Percentiles rank a stretch among this genome's conserved stretches.
phyloP scores from a whole-genome alignment of 179 eudicot species.

The Spinacia oleracea region DNA sequence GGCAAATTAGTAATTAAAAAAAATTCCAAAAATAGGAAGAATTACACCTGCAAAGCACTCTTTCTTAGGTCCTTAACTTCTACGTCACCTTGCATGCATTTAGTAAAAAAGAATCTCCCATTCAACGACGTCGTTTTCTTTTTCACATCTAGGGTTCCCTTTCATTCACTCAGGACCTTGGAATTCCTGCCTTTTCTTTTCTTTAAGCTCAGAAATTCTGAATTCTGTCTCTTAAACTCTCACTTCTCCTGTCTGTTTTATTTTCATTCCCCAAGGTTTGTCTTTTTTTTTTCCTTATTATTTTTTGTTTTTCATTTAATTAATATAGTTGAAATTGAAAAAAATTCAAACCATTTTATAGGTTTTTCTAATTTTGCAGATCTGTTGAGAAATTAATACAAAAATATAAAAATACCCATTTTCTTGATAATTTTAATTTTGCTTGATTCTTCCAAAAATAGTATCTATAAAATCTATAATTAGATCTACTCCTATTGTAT shows the following conservation, averaged over 20 bases:
- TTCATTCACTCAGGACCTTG: conserved; percentile 4
- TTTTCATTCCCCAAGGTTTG: neutral
- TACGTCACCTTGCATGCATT: conserved; percentile 22
- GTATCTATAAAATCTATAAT: neutral
- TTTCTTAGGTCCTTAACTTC: neutral
- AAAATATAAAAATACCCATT: neutral
- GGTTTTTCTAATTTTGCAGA: neutral
- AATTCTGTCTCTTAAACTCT: neutral
- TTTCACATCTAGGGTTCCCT: neutral
- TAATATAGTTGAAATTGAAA: neutral
- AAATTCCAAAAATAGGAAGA: neutral
- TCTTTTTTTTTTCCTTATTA: neutral
- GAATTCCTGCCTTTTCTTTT: neutral
- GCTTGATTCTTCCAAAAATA: neutral
- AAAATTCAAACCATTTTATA: no score
- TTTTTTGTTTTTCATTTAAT: neutral
- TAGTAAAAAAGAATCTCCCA: conserved; percentile 5
- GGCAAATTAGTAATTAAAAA: neutral
- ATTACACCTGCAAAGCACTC: conserved; percentile 11
- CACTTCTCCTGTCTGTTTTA: neutral
- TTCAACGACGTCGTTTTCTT: conserved; percentile 17
- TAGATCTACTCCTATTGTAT: neutral
- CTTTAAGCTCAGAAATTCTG: neutral
- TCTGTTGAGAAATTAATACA: neutral
- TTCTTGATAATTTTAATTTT: neutral